Percentiles rank a stretch among this genome's conserved stretches.
phyloP scores from a whole-genome alignment of 1,284 basidiomycete genomes.

The Paramarasmius palmivorus region DNA sequence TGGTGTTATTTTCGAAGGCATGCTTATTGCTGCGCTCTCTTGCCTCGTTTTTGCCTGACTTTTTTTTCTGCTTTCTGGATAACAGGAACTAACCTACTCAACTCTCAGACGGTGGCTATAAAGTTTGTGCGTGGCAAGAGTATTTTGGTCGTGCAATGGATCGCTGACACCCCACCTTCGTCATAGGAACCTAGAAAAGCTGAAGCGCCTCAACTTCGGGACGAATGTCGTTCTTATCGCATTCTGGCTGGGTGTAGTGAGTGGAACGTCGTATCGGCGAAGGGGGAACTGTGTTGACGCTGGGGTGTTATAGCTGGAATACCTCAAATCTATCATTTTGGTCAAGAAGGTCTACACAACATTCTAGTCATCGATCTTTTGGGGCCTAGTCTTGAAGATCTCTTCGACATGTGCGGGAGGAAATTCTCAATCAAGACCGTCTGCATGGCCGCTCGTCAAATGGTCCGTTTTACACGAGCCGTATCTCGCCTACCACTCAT shows the following conservation, averaged over 20 bases:
- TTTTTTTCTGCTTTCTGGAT: slow-evolving; percentile 13
- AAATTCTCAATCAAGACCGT: slow-evolving; percentile 96
- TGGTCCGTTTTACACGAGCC: slow-evolving; percentile 54
- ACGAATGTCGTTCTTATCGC: slow-evolving; percentile 97
- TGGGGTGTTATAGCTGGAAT: slow-evolving; percentile 65
- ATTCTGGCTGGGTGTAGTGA: slow-evolving; percentile 89
- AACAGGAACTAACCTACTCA: slow-evolving; percentile 89
- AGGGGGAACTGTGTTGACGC: slow-evolving; percentile 13
- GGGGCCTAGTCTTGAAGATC: slow-evolving; percentile 90
- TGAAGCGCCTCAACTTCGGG: slow-evolving; percentile 92
- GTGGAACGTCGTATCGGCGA: slow-evolving; percentile 35
- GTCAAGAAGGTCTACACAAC: slow-evolving; percentile 96
- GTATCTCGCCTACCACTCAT: neutral
- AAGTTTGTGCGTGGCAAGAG: slow-evolving; percentile 79
- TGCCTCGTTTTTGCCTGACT: slow-evolving; percentile 4
- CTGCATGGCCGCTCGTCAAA: slow-evolving; percentile 95
- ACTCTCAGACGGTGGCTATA: slow-evolving; percentile 95
- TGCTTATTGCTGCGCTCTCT: slow-evolving; percentile 20
- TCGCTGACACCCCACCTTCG: slow-evolving; percentile 1
- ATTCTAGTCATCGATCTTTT: slow-evolving; percentile 96
- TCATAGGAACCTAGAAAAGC: slow-evolving; percentile 96
- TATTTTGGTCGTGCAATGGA: neutral
- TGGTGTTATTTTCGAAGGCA: slow-evolving; percentile 96
- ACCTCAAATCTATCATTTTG: slow-evolving; percentile 97
- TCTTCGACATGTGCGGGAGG: slow-evolving; percentile 95